Evolutionary conservation across 805 yeast genomes (phyloP).

Genomic region (Kazachstania taianensis): DNA sequence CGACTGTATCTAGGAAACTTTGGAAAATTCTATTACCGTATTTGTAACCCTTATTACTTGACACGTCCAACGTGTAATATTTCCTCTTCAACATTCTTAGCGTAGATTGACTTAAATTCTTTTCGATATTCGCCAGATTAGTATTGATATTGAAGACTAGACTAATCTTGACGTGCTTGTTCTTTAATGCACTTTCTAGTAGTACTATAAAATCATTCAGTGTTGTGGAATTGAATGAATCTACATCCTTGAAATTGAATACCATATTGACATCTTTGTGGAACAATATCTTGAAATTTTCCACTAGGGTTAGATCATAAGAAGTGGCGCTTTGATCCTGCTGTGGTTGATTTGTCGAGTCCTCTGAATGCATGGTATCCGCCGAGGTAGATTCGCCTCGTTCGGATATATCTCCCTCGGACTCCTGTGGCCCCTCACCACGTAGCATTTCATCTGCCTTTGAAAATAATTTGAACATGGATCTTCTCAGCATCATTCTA

Average conservation of each 20-base stretch:
- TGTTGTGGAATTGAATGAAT: conserved; percentile 21
- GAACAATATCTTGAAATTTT: conserved; percentile 22
- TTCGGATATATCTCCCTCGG: conserved; percentile 3
- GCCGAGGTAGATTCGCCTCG: background rate
- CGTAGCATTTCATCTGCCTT: conserved; percentile 14
- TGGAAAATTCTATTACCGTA: conserved; percentile 27
- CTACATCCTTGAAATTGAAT: conserved; percentile 28
- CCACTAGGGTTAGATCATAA: conserved; percentile 26
- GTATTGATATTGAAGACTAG: conserved; percentile 27
- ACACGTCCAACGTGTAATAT: conserved; percentile 22
- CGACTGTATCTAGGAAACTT: conserved; percentile 27
- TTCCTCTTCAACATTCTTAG: conserved; percentile 23
- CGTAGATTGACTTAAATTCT: conserved; percentile 25
- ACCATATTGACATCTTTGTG: conserved; percentile 21
- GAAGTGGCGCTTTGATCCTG: conserved; percentile 14
- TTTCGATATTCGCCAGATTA: conserved; percentile 26
- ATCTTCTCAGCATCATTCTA: conserved; percentile 28
- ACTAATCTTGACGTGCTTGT: conserved; percentile 20
- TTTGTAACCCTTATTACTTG: conserved; percentile 27
- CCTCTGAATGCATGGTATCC: conserved; percentile 4
- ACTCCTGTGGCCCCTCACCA: background rate
- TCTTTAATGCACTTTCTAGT: conserved; percentile 20
- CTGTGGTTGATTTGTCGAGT: conserved; percentile 3
- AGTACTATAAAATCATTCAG: conserved; percentile 23
- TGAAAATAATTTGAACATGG: conserved; percentile 26